These are phyloP conservation scores for Monosporozyma yasuniensis DNA, from an alignment of 805 yeast species.

Conservation along the genomic window DNA sequence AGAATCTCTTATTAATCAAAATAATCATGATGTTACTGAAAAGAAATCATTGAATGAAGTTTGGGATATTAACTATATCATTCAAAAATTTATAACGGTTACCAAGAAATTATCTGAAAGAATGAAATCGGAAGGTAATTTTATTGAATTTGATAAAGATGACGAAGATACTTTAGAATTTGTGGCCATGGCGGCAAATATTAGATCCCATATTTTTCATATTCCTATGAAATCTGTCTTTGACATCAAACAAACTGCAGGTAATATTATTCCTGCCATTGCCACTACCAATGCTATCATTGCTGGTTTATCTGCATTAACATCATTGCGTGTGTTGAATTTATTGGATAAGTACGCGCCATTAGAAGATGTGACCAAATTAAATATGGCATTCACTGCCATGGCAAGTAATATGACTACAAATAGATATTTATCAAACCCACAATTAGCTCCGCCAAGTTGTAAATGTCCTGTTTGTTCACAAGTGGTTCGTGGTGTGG, in stretches of 20 bases:
- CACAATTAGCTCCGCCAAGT: constrained; percentile 53
- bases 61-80: constrained; percentile 59
- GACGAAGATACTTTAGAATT: constrained; percentile 86
- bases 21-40: constrained; percentile 6
- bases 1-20: constrained; percentile 2
- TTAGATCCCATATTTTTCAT: constrained; percentile 60
- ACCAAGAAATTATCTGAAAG: constrained; percentile 45
- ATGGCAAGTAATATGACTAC: constrained; percentile 36
- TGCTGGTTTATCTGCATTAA: constrained; percentile 77
- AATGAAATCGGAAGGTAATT: constrained; percentile 27
- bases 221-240: constrained; percentile 70
- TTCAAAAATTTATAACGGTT: constrained; percentile 47
- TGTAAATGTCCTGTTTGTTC: constrained; percentile 63
- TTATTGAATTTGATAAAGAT: constrained; percentile 79
- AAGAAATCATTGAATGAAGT: constrained; percentile 30
- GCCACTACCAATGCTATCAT: constrained; percentile 96
- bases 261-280: constrained; percentile 95
- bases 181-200: constrained; percentile 77
- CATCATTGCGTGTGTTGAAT: constrained; percentile 50
- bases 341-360: constrained; percentile 26
- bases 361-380: constrained; percentile 30
- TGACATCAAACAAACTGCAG: constrained; percentile 90
- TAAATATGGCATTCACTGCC: constrained; percentile 43
- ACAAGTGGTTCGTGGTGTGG: constrained; percentile 42
- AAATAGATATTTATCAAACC: constrained; percentile 55